phyloP scores from a whole-genome alignment of 1,284 basidiomycete species.

The Fistulinella cinereoalba region DNA sequence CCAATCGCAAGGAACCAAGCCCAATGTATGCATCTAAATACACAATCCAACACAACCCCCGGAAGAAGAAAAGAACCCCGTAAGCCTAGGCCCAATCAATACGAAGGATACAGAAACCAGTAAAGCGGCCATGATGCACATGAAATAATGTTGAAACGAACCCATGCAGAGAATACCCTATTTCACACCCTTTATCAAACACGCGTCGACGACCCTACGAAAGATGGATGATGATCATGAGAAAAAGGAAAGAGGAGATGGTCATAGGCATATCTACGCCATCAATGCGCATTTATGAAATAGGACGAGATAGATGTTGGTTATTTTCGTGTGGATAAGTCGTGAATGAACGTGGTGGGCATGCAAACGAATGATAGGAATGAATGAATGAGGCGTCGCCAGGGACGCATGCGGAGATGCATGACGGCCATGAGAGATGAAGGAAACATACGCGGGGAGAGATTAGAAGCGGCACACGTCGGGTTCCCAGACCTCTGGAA shows the following conservation, averaged over 20 bases:
- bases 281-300: conserved; percentile 2
- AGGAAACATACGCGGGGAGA: conserved; percentile 15
- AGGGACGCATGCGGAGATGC: conserved; percentile 15
- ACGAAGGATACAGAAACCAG: background rate
- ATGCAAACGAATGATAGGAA: conserved; percentile 10
- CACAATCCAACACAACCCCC: no score
- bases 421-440: conserved; percentile 10
- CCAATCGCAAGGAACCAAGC: background rate
- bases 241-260: background rate
- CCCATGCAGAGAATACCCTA: background rate
- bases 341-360: conserved; percentile 5
- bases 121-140: no score
- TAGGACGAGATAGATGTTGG: background rate
- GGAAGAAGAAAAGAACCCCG: background rate
- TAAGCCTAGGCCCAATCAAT: background rate
- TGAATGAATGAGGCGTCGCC: conserved; percentile 10
- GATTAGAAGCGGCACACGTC: conserved; percentile 24
- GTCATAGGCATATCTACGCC: conserved; percentile 12
- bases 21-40: background rate
- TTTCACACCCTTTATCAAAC: conserved; percentile 10
- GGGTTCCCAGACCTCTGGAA: conserved; percentile 34
- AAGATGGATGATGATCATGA: background rate
- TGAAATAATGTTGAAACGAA: background rate
- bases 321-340: background rate
- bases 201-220: background rate